Conservation (phyloP, 2,329 filamentous ascomycete genomes). For the Chaetomium sp. region DNA sequence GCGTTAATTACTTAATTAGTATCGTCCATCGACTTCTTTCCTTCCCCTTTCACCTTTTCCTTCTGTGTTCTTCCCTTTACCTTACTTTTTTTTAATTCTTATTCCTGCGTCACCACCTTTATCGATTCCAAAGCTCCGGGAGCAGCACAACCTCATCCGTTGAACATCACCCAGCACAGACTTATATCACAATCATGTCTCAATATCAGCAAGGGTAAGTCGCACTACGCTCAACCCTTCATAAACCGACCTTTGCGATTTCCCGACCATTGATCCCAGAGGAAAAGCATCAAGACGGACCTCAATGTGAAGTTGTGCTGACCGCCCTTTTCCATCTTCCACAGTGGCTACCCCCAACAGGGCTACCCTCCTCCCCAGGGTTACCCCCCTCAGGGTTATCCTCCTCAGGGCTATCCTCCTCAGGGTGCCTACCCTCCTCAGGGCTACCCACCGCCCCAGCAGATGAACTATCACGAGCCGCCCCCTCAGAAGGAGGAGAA, state of each 20-base stretch:
- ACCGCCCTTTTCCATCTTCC: neutral
- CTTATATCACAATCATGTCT: conserved; percentile 4
- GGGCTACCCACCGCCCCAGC: conserved; percentile 8
- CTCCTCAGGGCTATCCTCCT: conserved; percentile 14
- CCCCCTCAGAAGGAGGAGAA: conserved; percentile 34
- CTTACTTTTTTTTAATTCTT: neutral
- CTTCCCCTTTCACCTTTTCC: neutral
- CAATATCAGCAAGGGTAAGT: conserved; percentile 9
- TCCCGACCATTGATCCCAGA: too few species aligned
- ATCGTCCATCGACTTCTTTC: neutral
- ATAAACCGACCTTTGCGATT: too few species aligned
- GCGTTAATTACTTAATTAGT: neutral
- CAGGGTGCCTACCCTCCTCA: conserved; percentile 3
- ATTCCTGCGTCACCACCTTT: too few species aligned
- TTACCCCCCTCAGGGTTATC: conserved; percentile 11
- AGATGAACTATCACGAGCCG: conserved; percentile 32
- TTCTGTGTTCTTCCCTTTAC: neutral
- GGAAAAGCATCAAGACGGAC: too few species aligned
- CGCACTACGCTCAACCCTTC: too few species aligned
- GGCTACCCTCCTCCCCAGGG: conserved; percentile 8
- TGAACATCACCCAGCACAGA: neutral
- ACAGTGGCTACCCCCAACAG: conserved; percentile 2
- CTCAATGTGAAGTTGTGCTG: neutral
- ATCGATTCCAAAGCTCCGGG: too few species aligned
- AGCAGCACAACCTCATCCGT: too few species aligned